Evolutionary conservation across 1,139 yeast species (phyloP), one percentile per base, ranked within the genome.

Genomic region (Kodamaea derodonti): DNA sequence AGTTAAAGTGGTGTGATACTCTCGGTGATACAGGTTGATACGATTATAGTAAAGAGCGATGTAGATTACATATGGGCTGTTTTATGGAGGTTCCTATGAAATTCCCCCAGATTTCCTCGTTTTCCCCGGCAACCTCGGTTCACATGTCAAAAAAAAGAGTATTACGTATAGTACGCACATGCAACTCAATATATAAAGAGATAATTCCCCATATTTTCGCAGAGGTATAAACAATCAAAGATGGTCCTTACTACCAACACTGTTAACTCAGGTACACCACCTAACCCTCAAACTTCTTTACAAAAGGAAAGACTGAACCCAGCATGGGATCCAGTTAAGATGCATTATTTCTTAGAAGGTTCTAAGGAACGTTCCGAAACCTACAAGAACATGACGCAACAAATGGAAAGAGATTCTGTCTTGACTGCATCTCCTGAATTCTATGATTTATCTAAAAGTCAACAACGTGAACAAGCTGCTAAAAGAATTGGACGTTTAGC

Each of bases 321-420:
- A 34, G 45, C 49, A 27, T 58, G 56, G 45, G 59, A 62, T 50
- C 60, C 62, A 17, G 51, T 44, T 35, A 49, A 56, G 38, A 60
- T 69, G 68, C 65, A 68, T 46, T 47, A 58, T 43, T 67, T 67
- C 43, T 54, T 69, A 43, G 74, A 69, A 47, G 74, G 73, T 31
- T 49, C 60, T 30, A 41, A 45, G 33, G 63, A 60, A 35, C 53
- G 61, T 37, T 56, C 70, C 7, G 58, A 57, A 31, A 41, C 49
- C 34, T 45, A 57, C 41, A 56, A 61, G 37, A 31, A 40, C 17
- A 49, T 67, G 41, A 47, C 53, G 27, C 62, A 58, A 39, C 67
- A 65, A 45, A 59, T 69, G 61, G 74, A 69, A 50, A 58, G 70
- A 42, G 74, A 69, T 47, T 72, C 73, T 7, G 48, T 69, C 31